Conservation (phyloP, 768 basidiomycete species). For the Kwoniella botswanensis region DNA sequence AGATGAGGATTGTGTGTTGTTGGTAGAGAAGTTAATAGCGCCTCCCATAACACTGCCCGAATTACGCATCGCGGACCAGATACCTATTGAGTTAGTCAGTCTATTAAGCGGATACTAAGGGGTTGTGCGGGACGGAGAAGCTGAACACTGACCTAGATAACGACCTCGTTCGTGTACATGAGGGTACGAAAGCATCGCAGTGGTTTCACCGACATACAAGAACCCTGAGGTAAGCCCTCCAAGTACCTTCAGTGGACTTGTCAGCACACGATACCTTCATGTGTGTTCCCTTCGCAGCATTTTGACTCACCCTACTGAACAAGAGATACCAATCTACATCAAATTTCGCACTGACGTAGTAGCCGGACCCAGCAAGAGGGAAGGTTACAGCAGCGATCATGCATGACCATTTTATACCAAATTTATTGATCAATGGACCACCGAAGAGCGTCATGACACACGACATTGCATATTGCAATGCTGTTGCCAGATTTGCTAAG, state of each 20-base stretch:
- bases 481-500: slow-evolving; percentile 20
- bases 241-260: slow-evolving; percentile 9
- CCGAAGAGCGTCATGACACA: slow-evolving; percentile 28
- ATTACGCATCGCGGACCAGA: slow-evolving; percentile 32
- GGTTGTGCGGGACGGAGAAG: neutral
- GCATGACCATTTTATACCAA: slow-evolving; percentile 31
- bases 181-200: slow-evolving; percentile 30
- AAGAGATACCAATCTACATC: slow-evolving; percentile 28
- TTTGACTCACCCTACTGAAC: slow-evolving; percentile 22
- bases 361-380: slow-evolving; percentile 27
- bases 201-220: slow-evolving; percentile 29
- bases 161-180: slow-evolving; percentile 24
- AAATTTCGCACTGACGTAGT: slow-evolving; percentile 25
- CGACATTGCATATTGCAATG: slow-evolving; percentile 15
- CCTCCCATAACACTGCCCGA: slow-evolving; percentile 12
- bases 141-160: slow-evolving; percentile 19
- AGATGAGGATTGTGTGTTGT: slow-evolving; percentile 4
- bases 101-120: neutral
- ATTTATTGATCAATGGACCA: slow-evolving; percentile 27
- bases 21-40: slow-evolving; percentile 25
- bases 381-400: slow-evolving; percentile 29
- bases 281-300: neutral
- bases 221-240: slow-evolving; percentile 22
- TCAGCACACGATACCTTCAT: neutral
- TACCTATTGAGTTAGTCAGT: slow-evolving; percentile 1